A percentile compares a stretch with the other conserved stretches of the same genome.
Conservation (phyloP, 208 protist genomes). For the Leishmania lainsoni region DNA sequence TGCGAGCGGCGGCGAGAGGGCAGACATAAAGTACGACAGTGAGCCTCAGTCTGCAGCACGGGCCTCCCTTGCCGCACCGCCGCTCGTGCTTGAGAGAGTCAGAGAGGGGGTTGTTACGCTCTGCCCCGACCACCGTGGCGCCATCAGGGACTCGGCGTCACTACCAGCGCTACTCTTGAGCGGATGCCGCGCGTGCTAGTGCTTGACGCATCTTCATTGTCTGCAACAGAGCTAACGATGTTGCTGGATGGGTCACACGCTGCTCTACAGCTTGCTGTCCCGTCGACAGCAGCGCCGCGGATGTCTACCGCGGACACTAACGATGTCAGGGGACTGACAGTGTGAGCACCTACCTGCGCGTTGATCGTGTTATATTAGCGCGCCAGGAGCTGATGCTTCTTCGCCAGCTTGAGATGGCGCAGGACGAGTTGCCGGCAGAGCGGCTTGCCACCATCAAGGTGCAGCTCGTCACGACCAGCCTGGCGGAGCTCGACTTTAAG, state of each 20-base stretch:
- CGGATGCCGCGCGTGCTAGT: slow-evolving; percentile 48
- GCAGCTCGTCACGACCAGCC: slow-evolving; percentile 63
- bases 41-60: neutral
- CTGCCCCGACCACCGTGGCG: neutral
- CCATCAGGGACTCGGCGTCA: neutral
- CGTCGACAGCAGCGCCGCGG: neutral
- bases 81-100: slow-evolving; percentile 6
- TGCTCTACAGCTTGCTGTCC: slow-evolving; percentile 9
- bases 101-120: slow-evolving; percentile 16
- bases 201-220: slow-evolving; percentile 39
- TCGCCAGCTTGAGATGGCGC: slow-evolving; percentile 70
- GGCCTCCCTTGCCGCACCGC: neutral
- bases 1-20: neutral
- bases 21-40: neutral
- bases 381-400: slow-evolving; percentile 53
- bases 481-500: slow-evolving; percentile 42
- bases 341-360: neutral
- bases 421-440: slow-evolving; percentile 48
- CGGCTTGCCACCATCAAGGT: slow-evolving; percentile 44
- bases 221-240: slow-evolving; percentile 48
- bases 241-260: slow-evolving; percentile 52
- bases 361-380: slow-evolving; percentile 53
- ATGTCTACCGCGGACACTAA: neutral
- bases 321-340: neutral
- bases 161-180: neutral